A percentile compares a stretch with the other conserved stretches of the same genome.
These are phyloP conservation scores for Penicillium sp. DNA, from an alignment of 2,329 filamentous ascomycete genomes.

Conservation along the genomic window DNA sequence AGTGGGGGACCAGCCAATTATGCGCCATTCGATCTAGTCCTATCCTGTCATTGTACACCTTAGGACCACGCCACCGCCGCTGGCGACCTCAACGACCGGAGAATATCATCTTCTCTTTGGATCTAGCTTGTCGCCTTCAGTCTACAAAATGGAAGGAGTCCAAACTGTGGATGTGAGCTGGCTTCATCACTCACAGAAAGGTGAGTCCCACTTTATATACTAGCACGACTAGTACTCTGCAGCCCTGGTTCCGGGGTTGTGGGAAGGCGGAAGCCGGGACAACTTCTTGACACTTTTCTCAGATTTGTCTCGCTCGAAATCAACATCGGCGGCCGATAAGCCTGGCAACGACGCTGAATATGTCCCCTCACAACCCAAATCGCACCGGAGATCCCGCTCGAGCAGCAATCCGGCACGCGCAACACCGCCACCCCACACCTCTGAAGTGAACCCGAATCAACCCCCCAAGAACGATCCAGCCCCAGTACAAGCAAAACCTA, in stretches of 20 bases:
- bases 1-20: constrained; percentile 26
- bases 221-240: not conserved
- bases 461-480: constrained; percentile 16
- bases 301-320: constrained; percentile 39
- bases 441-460: constrained; percentile 17
- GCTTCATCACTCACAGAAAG: constrained; percentile 82
- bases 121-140: not conserved
- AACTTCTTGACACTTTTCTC: constrained; percentile 14
- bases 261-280: not conserved
- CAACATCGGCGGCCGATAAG: constrained; percentile 35
- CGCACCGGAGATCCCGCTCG: constrained; percentile 25
- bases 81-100: constrained; percentile 9
- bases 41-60: constrained; percentile 20
- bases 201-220: constrained; percentile 48
- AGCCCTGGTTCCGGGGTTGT: not conserved
- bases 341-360: constrained; percentile 24
- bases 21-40: constrained; percentile 24
- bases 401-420: constrained; percentile 23
- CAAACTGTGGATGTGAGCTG: constrained; percentile 84
- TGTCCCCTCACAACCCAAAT: constrained; percentile 14
- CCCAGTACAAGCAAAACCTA: constrained; percentile 18
- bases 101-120: not conserved
- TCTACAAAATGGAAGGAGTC: constrained; percentile 66
- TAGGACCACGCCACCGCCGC: constrained; percentile 21
- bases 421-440: constrained; percentile 11